Evolutionary conservation across 2,329 filamentous ascomycete genomes (phyloP).

Genomic region (Stemphylium lycopersici): DNA sequence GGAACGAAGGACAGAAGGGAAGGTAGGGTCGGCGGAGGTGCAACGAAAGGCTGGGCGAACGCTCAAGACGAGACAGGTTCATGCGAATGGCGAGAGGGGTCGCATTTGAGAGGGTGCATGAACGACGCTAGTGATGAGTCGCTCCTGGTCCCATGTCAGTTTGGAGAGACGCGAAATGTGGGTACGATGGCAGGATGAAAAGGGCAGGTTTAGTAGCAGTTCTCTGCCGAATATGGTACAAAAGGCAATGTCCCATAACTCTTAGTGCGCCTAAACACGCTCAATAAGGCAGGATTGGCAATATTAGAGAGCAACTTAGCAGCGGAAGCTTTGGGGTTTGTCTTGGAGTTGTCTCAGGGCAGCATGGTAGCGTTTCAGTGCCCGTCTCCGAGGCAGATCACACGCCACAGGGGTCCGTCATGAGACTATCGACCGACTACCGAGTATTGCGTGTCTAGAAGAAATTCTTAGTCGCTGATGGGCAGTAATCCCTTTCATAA

Average conservation of each 20-base stretch:
- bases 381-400: conserved; percentile 36
- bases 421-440: conserved; percentile 27
- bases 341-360: conserved; percentile 47
- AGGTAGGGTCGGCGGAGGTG: conserved; percentile 40
- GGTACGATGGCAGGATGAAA: conserved; percentile 23
- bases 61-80: conserved; percentile 44
- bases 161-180: conserved; percentile 39
- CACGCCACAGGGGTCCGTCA: conserved; percentile 34
- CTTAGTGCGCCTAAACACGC: conserved; percentile 25
- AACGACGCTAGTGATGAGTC: conserved; percentile 45
- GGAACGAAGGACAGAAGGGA: conserved; percentile 43
- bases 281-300: conserved; percentile 19
- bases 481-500: conserved; percentile 4
- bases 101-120: conserved; percentile 47
- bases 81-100: conserved; percentile 38
- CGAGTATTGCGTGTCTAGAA: conserved; percentile 19
- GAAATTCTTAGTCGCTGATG: conserved; percentile 2
- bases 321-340: conserved; percentile 31
- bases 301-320: conserved; percentile 29
- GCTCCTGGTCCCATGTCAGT: conserved; percentile 44
- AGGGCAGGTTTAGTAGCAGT: conserved; percentile 36
- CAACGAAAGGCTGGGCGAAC: conserved; percentile 45
- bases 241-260: conserved; percentile 22
- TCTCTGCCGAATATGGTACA: conserved; percentile 13
- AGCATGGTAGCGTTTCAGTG: conserved; percentile 42